Evolutionary conservation across 139 green algal genomes (phyloP), one percentile per base, ranked within the genome.

Genomic region (Coelastrella sp.): DNA sequence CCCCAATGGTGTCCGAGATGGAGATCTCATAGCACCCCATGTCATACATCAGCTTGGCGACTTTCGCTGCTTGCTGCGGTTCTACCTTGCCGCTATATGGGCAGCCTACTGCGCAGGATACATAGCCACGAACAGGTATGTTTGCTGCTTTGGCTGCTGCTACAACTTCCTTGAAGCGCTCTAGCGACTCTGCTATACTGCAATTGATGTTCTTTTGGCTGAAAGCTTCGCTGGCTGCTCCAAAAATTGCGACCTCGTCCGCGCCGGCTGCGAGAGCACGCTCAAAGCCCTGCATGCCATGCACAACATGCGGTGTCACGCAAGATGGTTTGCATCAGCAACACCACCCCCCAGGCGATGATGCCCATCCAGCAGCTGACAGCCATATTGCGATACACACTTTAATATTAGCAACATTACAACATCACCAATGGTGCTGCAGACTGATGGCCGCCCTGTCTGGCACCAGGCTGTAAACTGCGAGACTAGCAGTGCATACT

Each of bases 1-100:
- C 96, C 0, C 98, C 98, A 10, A 97, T 98, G 1, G 98, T 99
- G 93, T 99, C 98, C 0, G 95, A 96, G 88, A 99, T 96, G 17
- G 95, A 97, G 20, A 99, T 94, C 84, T 99, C 96, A 89, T 99
- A 99, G 95, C 98, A 99, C 5, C 98, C 98, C 97, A 99, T 97
- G 66, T 97, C 90, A 85, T 95, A 65, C 68, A 99, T 86, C 7
- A 83, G 90, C 10, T 74, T 80, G 6, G 96, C 96, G 58, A 99
- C 96, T 13, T 89, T 71, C 4, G 97, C 97, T 4, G 96, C 98
- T 22, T 83, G 47, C 47, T 77, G n/a, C 7, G 87, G 78, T 8
- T 92, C 88, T 6, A 95, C 76, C 7, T 4, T 19, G 87, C 96
- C 96, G 94, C 92, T 93, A 83, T 97, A 97, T 19, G 97, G 97